phyloP scores from a whole-genome alignment of 2,329 filamentous ascomycete species.

The Sarocladiaceae sp. region DNA sequence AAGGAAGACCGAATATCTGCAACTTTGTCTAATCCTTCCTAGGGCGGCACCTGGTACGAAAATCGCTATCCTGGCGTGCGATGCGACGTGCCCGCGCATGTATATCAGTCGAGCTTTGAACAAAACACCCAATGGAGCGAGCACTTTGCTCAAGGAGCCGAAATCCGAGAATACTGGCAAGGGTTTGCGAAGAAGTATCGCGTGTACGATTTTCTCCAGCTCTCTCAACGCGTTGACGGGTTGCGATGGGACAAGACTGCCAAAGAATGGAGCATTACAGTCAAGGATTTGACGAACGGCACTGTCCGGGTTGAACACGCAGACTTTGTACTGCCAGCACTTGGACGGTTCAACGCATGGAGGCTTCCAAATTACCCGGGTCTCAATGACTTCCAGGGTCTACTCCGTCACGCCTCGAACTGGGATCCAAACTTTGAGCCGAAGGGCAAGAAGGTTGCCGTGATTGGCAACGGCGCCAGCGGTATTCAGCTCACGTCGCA shows the following conservation, averaged over 20 bases:
- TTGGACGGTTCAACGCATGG: constrained; percentile 26
- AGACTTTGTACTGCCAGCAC: constrained; percentile 12
- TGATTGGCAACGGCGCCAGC: constrained; percentile 52
- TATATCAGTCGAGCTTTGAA: constrained; percentile 13
- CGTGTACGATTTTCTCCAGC: constrained; percentile 48
- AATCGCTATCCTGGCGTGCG: not conserved
- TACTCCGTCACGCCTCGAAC: constrained; percentile 43
- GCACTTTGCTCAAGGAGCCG: constrained; percentile 10
- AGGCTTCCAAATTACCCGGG: constrained; percentile 44
- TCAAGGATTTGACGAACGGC: not conserved
- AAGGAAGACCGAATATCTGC: no score
- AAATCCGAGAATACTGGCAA: constrained; percentile 29
- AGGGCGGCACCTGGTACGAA: constrained; percentile 12
- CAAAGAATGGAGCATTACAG: constrained; percentile 10
- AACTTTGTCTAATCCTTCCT: not conserved
- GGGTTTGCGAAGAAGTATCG: constrained; percentile 52
- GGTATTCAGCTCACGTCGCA: constrained; percentile 46
- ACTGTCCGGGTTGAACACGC: constrained; percentile 3
- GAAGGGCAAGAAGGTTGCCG: constrained; percentile 41
- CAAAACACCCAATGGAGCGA: constrained; percentile 13
- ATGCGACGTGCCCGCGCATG: constrained; percentile 6
- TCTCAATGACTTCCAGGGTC: constrained; percentile 38
- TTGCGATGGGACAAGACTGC: constrained; percentile 7
- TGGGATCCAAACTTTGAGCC: constrained; percentile 45
- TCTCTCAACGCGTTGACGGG: constrained; percentile 29